These are phyloP conservation scores for Penicillium lividum DNA, from an alignment of 495 filamentous ascomycete species.

Conservation along the genomic window DNA sequence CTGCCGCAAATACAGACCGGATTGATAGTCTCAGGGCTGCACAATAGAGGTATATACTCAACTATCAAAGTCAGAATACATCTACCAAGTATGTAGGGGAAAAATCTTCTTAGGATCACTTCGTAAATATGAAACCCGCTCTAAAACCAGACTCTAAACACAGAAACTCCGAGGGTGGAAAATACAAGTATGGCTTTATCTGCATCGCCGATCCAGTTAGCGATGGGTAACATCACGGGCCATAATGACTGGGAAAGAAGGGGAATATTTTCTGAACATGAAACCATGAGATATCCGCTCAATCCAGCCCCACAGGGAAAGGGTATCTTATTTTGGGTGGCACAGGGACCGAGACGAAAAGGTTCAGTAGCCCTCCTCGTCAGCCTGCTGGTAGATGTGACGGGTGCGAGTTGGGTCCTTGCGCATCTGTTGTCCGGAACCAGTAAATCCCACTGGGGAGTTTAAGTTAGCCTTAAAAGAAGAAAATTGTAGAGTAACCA, in stretches of 20 bases:
- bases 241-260: conserved; percentile 18
- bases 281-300: conserved; percentile 18
- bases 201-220: conserved; percentile 39
- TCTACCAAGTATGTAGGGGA: neutral
- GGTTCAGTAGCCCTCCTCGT: conserved; percentile 62
- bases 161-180: conserved; percentile 1
- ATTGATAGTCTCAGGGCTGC: neutral
- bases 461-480: conserved; percentile 4
- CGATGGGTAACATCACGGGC: conserved; percentile 27
- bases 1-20: neutral
- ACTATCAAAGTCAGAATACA: neutral
- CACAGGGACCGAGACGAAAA: neutral
- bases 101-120: neutral
- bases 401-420: conserved; percentile 82
- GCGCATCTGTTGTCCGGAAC: conserved; percentile 90
- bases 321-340: conserved; percentile 5
- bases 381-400: conserved; percentile 81
- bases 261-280: conserved; percentile 4
- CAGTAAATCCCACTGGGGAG: conserved; percentile 83
- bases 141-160: conserved; percentile 1
- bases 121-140: conserved; percentile 8
- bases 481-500: neutral
- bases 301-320: neutral
- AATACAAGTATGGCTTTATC: conserved; percentile 20
- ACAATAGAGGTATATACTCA: neutral